Evolutionary conservation across 306 rosid species (phyloP).

Genomic region (Adenanthera pavonina): DNA sequence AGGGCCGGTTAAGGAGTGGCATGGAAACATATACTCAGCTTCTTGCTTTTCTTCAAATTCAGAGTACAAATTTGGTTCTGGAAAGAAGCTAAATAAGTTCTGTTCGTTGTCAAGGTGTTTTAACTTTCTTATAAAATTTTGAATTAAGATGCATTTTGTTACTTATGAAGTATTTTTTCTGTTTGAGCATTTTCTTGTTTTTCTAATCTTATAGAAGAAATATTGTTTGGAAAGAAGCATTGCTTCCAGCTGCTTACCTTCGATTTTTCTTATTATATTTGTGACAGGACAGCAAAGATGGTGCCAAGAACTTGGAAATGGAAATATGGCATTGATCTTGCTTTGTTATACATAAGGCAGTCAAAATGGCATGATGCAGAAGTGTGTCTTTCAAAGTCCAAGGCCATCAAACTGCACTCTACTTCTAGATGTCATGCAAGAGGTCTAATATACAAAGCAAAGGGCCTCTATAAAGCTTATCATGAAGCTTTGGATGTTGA

Average conservation of each 20-base stretch:
- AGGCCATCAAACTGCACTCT: slow-evolving; percentile 60
- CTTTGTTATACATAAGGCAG: slow-evolving; percentile 67
- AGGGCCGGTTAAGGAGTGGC: slow-evolving; percentile 71
- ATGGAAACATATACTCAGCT: slow-evolving; percentile 71
- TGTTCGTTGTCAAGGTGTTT: slow-evolving; percentile 12
- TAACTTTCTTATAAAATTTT: slow-evolving; percentile 10
- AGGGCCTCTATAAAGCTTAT: slow-evolving; percentile 67
- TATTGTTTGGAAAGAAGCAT: background rate
- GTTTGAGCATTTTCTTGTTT: background rate
- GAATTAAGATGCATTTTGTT: slow-evolving; percentile 5
- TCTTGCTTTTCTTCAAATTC: slow-evolving; percentile 90
- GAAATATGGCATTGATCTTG: slow-evolving; percentile 89
- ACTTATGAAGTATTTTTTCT: background rate
- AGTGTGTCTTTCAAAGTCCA: slow-evolving; percentile 66
- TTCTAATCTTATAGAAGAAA: background rate
- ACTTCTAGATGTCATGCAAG: slow-evolving; percentile 72
- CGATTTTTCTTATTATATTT: background rate
- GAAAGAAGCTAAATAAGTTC: slow-evolving; percentile 67
- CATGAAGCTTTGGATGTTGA: slow-evolving; percentile 66
- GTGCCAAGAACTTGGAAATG: slow-evolving; percentile 64
- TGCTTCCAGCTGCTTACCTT: slow-evolving; percentile 35
- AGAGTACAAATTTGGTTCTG: slow-evolving; percentile 65
- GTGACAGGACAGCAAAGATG: slow-evolving; percentile 61
- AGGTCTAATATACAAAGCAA: slow-evolving; percentile 69
- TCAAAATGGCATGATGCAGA: slow-evolving; percentile 83